phyloP scores from a whole-genome alignment of 768 basidiomycete species.

The Hericium erinaceus region DNA sequence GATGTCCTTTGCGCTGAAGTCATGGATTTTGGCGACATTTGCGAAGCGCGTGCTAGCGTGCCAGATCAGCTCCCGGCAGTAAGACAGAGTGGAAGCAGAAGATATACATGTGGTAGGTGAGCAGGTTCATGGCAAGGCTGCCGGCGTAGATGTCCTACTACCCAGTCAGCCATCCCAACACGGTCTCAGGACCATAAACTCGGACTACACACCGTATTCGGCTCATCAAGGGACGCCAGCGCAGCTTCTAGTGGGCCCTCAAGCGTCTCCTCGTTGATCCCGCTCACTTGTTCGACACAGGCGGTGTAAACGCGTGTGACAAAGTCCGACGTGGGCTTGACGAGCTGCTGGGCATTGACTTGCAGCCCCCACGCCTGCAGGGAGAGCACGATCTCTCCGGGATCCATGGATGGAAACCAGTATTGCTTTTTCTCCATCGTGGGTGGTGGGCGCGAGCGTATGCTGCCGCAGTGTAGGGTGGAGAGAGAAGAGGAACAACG shows the following conservation, averaged over 20 bases:
- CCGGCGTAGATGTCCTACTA: slow-evolving; percentile 56
- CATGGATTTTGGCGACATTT: slow-evolving; percentile 60
- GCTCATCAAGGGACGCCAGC: slow-evolving; percentile 38
- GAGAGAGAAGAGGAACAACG: too few relatives aligned
- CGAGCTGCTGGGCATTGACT: slow-evolving; percentile 58
- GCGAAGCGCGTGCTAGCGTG: slow-evolving; percentile 55
- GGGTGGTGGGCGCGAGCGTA: too few relatives aligned
- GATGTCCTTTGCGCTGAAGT: slow-evolving; percentile 72
- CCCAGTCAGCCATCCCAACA: background rate
- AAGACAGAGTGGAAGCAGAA: background rate
- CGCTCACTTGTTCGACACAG: slow-evolving; percentile 65
- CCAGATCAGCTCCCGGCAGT: background rate
- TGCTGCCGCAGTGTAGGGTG: too few relatives aligned
- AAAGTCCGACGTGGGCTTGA: slow-evolving; percentile 59
- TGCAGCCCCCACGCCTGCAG: slow-evolving; percentile 62
- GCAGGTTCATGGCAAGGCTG: slow-evolving; percentile 50
- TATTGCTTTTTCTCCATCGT: slow-evolving; percentile 23
- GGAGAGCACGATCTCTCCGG: slow-evolving; percentile 52
- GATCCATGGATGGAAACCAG: slow-evolving; percentile 60
- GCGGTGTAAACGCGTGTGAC: slow-evolving; percentile 61
- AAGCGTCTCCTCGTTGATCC: slow-evolving; percentile 48
- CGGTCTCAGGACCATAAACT: too few relatives aligned
- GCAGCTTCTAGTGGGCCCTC: slow-evolving; percentile 49
- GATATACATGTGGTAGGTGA: slow-evolving; percentile 62
- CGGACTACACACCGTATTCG: slow-evolving; percentile 35